Conservation (phyloP, 345 rosid genomes). For the Lumnitzera littorea region DNA sequence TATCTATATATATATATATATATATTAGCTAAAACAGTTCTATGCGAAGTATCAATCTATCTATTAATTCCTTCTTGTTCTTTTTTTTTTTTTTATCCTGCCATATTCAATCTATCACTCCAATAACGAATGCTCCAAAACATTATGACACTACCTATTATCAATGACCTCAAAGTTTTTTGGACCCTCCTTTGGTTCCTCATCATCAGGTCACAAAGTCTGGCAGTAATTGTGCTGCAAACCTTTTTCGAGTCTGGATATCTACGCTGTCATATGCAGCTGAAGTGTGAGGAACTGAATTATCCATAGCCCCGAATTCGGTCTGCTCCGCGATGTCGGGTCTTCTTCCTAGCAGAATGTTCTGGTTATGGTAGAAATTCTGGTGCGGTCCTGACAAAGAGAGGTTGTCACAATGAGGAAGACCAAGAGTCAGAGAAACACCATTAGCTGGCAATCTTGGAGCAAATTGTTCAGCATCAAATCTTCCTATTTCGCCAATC, state of each 20-base stretch:
- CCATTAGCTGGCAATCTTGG: conserved; percentile 28
- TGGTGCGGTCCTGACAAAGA: conserved; percentile 33
- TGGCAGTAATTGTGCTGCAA: conserved; percentile 45
- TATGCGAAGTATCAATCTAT: not conserved
- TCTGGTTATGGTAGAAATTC: conserved; percentile 29
- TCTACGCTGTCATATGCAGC: conserved; percentile 31
- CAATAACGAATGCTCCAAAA: not conserved
- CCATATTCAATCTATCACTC: no score
- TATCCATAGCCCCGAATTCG: conserved; percentile 26
- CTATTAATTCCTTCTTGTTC: no score
- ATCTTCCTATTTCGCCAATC: conserved; percentile 26
- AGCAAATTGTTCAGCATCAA: not conserved
- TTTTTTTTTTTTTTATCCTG: no score
- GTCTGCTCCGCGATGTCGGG: conserved; percentile 26
- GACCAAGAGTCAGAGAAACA: conserved; percentile 63
- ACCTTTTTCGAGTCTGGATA: conserved; percentile 43
- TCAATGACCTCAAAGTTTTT: not conserved
- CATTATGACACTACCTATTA: not conserved
- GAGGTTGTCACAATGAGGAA: conserved; percentile 39
- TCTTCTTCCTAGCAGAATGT: conserved; percentile 37
- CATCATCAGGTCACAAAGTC: conserved; percentile 40
- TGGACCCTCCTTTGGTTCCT: not conserved
- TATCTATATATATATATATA: not conserved
- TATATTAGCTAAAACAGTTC: not conserved
- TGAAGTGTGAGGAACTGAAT: conserved; percentile 1